A percentile compares a stretch with the other conserved stretches of the same genome.
Conservation (phyloP, 2,329 filamentous ascomycete species). For the Cytospora leucostoma region DNA sequence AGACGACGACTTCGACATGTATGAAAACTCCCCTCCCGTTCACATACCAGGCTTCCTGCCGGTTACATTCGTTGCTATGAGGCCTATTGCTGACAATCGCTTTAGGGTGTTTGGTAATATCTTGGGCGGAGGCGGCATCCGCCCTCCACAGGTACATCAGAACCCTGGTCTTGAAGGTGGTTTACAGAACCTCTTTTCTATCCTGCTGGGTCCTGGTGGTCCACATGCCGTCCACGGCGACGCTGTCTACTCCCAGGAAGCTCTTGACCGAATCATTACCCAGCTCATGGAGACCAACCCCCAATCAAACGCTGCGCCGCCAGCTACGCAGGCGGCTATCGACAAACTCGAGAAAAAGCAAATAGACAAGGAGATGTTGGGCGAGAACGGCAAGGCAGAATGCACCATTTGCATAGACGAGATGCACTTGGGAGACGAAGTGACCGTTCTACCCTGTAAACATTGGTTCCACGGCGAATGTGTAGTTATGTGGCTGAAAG, state of each 20-base stretch:
- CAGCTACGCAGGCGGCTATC: slow-evolving; percentile 76
- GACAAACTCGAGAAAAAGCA: slow-evolving; percentile 69
- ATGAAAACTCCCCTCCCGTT: slow-evolving; percentile 34
- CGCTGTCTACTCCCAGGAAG: slow-evolving; percentile 87
- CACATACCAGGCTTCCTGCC: slow-evolving; percentile 20
- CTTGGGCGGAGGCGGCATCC: slow-evolving; percentile 39
- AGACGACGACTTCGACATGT: slow-evolving; percentile 53
- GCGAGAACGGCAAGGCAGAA: slow-evolving; percentile 68
- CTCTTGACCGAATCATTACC: slow-evolving; percentile 83
- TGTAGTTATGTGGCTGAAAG: slow-evolving; percentile 78
- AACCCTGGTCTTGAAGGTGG: slow-evolving; percentile 39
- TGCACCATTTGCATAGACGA: slow-evolving; percentile 96
- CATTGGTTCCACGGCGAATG: slow-evolving; percentile 93
- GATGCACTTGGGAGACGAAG: slow-evolving; percentile 70
- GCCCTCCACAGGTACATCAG: slow-evolving; percentile 32
- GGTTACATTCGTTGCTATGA: slow-evolving; percentile 27
- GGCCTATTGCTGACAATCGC: slow-evolving; percentile 37
- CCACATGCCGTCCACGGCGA: slow-evolving; percentile 65
- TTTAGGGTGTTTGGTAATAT: slow-evolving; percentile 51
- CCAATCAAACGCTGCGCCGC: slow-evolving; percentile 75
- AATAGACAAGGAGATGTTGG: slow-evolving; percentile 70
- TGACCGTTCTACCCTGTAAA: slow-evolving; percentile 78
- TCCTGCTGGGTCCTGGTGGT: slow-evolving; percentile 51
- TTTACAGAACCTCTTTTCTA: slow-evolving; percentile 55
- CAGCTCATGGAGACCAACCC: slow-evolving; percentile 84